These are phyloP conservation scores for Nannizziopsis arthrosporioides DNA, from an alignment of 2,329 filamentous ascomycete species.

Conservation along the genomic window DNA sequence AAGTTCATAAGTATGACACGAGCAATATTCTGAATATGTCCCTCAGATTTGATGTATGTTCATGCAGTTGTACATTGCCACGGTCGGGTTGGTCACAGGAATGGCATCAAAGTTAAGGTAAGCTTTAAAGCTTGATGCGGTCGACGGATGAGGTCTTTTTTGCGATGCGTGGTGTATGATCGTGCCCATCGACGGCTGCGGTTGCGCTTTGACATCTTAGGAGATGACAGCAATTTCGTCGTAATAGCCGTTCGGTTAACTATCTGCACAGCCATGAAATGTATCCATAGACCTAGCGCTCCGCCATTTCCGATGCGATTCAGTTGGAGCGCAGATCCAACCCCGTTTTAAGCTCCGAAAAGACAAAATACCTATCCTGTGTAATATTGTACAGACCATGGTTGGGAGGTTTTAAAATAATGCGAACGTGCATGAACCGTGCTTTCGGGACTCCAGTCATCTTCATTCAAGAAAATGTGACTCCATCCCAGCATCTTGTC, in stretches of 20 bases:
- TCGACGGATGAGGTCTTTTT: too few species aligned
- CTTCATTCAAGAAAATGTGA: neutral
- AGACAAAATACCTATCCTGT: neutral
- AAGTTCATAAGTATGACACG: too few species aligned
- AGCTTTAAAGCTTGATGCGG: too few species aligned
- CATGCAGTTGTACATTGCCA: too few species aligned
- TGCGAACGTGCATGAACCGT: constrained; percentile 10
- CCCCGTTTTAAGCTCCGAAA: constrained; percentile 1
- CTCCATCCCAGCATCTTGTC: neutral
- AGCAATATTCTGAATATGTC: too few species aligned
- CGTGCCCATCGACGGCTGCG: too few species aligned
- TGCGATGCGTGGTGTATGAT: too few species aligned
- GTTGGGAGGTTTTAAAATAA: neutral
- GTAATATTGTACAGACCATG: neutral
- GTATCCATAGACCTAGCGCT: neutral
- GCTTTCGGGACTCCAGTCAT: constrained; percentile 5
- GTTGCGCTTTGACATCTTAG: too few species aligned
- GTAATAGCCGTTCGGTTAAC: neutral
- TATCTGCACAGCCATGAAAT: neutral
- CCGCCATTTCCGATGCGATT: neutral
- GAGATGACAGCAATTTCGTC: too few species aligned
- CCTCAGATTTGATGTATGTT: too few species aligned
- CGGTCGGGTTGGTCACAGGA: too few species aligned
- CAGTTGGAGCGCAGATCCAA: constrained; percentile 1
- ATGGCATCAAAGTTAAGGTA: too few species aligned